Evolutionary conservation across 176 grass and related monocot species (phyloP).

Genomic region (Hyparrhenia diplandra): DNA sequence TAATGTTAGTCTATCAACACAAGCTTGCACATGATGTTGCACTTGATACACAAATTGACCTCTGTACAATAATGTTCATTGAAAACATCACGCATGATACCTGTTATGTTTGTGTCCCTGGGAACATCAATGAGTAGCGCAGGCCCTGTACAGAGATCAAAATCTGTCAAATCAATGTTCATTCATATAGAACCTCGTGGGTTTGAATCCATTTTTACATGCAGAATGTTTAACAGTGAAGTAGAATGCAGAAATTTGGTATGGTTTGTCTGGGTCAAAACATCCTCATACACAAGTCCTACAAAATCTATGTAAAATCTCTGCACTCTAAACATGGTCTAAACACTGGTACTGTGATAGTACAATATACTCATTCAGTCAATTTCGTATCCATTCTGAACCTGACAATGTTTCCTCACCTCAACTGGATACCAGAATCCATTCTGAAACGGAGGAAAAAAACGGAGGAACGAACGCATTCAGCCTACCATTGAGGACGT

Average conservation of each 20-base stretch:
- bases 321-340: background rate
- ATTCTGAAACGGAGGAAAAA: background rate
- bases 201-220: background rate
- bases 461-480: too few species aligned
- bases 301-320: background rate
- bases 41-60: background rate
- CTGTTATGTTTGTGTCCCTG: slow-evolving; percentile 87
- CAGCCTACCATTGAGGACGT: slow-evolving; percentile 62
- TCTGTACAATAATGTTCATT: background rate
- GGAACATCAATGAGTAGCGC: slow-evolving; percentile 82
- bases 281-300: background rate
- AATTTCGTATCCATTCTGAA: background rate
- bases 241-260: background rate
- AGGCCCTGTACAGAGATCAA: slow-evolving; percentile 53
- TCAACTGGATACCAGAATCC: background rate
- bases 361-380: background rate
- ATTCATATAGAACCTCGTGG: background rate
- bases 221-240: background rate
- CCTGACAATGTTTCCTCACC: background rate
- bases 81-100: slow-evolving; percentile 25
- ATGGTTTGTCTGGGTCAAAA: background rate
- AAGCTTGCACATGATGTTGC: background rate
- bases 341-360: background rate
- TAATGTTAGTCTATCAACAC: background rate
- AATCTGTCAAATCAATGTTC: background rate